Conservation (phyloP, 352 stramenopile species). For the Pythium apleroticum region DNA sequence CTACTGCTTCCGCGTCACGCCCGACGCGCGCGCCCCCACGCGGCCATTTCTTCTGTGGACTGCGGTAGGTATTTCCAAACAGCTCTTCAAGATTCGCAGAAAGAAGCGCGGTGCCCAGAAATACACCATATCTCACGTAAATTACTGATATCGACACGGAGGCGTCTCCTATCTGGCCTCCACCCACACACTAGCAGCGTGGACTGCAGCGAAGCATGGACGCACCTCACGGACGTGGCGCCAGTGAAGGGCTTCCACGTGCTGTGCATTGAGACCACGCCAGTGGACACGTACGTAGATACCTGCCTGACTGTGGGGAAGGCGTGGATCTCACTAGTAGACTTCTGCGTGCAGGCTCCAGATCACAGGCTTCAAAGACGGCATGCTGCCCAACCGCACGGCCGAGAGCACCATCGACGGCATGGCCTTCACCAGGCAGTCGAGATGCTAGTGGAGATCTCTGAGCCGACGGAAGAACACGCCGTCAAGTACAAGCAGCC, state of each 20-base stretch:
- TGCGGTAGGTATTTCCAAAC: neutral
- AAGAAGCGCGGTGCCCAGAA: no score
- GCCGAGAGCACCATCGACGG: constrained; percentile 41
- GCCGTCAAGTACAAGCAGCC: constrained; percentile 65
- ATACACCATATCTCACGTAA: no score
- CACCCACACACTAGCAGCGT: constrained; percentile 15
- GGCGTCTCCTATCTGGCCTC: no score
- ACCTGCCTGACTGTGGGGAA: no score
- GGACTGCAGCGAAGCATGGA: constrained; percentile 34
- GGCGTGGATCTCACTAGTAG: no score
- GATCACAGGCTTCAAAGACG: constrained; percentile 79
- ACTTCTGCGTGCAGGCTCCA: no score
- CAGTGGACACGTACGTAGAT: constrained; percentile 44
- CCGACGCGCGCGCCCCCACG: neutral
- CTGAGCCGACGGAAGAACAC: constrained; percentile 24
- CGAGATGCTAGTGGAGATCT: constrained; percentile 46
- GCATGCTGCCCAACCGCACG: constrained; percentile 30
- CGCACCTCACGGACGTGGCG: constrained; percentile 53
- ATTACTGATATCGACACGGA: no score
- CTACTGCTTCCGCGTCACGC: neutral
- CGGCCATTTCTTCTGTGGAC: neutral
- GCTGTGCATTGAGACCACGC: constrained; percentile 47
- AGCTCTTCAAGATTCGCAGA: constrained; percentile 1
- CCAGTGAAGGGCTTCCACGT: constrained; percentile 70
- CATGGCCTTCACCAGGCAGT: constrained; percentile 32